A percentile compares a stretch with the other conserved stretches of the same genome.
Evolutionary conservation across 495 filamentous ascomycete genomes (phyloP).

Genomic region (Achaetomiella virescens): DNA sequence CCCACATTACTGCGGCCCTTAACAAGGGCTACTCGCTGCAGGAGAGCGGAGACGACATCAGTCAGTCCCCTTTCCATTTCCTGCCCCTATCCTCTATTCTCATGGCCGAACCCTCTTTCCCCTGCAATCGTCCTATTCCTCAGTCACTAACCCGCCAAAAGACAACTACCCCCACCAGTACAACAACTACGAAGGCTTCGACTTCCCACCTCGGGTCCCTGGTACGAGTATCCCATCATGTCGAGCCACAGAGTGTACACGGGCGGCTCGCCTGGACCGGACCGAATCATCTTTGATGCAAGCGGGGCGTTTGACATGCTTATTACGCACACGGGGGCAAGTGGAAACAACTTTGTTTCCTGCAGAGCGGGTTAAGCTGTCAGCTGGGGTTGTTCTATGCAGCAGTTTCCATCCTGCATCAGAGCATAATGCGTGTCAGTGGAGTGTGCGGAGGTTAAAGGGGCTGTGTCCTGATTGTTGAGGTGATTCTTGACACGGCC

Average conservation of each 20-base stretch:
- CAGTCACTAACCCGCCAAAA: too few species aligned
- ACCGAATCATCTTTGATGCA: conserved; percentile 63
- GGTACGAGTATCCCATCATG: conserved; percentile 69
- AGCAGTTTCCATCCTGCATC: too few species aligned
- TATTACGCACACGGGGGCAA: conserved; percentile 66
- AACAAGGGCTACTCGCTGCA: conserved; percentile 46
- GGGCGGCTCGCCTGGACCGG: conserved; percentile 61
- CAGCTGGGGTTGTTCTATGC: not conserved
- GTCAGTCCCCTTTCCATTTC: conserved; percentile 22
- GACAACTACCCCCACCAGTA: conserved; percentile 64
- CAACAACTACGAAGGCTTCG: conserved; percentile 69
- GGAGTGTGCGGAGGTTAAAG: too few species aligned
- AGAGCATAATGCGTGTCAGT: too few species aligned
- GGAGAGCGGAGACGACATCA: conserved; percentile 39
- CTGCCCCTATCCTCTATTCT: too few species aligned
- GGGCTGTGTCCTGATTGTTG: too few species aligned
- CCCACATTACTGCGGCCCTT: conserved; percentile 44
- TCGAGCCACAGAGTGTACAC: conserved; percentile 45
- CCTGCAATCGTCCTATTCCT: too few species aligned
- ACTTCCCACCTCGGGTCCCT: conserved; percentile 51
- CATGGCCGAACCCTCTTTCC: too few species aligned
- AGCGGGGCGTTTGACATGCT: conserved; percentile 47
- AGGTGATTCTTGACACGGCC: too few species aligned
- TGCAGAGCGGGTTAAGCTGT: conserved; percentile 35
- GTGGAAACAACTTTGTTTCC: conserved; percentile 57